Conservation (phyloP, 768 basidiomycete species). For the Termitomyces sp. region DNA sequence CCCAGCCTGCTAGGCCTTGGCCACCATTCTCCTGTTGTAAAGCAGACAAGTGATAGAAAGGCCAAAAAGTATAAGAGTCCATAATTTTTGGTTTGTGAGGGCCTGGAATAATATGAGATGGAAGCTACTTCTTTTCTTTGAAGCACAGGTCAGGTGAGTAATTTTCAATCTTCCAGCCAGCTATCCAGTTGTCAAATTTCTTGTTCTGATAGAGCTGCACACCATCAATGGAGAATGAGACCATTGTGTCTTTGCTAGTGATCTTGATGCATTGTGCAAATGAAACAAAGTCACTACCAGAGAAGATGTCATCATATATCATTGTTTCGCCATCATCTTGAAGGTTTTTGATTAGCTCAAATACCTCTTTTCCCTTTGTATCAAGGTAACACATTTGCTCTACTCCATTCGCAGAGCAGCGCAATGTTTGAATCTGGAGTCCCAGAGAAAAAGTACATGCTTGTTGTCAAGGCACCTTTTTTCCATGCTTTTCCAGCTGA, state of each 20-base stretch:
- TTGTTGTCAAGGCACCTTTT: background rate
- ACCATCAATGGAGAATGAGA: slow-evolving; percentile 36
- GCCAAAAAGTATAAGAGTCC: slow-evolving; percentile 25
- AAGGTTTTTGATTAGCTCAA: too few species aligned
- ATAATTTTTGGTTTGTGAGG: slow-evolving; percentile 30
- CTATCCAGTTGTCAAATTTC: slow-evolving; percentile 40
- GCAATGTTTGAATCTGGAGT: background rate
- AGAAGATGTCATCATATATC: too few species aligned
- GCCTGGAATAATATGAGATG: slow-evolving; percentile 32
- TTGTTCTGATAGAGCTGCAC: slow-evolving; percentile 41
- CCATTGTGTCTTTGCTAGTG: slow-evolving; percentile 25
- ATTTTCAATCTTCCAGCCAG: slow-evolving; percentile 32
- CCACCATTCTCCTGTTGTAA: background rate
- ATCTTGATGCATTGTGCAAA: slow-evolving; percentile 20
- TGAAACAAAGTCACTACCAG: slow-evolving; percentile 21
- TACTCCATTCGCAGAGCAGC: too few species aligned
- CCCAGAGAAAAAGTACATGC: background rate
- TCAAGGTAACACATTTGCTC: too few species aligned
- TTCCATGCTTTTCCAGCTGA: too few species aligned
- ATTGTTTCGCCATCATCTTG: too few species aligned
- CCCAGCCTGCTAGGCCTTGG: background rate
- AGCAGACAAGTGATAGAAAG: slow-evolving; percentile 20
- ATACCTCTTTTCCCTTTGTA: too few species aligned
- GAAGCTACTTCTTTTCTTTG: slow-evolving; percentile 29
- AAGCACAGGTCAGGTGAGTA: slow-evolving; percentile 27